Evolutionary conservation across 192 early-diverging fungal species (phyloP), one percentile per base, ranked within the genome.

Genomic region (Cetraspora pellucida): DNA sequence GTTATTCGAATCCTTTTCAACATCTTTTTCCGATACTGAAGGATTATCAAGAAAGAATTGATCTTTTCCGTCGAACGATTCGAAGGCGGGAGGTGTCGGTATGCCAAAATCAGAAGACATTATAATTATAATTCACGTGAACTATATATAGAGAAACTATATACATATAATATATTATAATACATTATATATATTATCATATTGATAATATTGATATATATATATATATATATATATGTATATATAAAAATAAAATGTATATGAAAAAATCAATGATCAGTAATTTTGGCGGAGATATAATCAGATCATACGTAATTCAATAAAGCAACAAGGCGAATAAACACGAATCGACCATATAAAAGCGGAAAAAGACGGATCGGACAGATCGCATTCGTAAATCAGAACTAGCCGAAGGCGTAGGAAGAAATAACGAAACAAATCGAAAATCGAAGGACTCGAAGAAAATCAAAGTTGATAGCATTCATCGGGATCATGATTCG

Each of bases 81-180:
- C 73, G 13, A 21, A 17, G 1, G 73, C 55, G 0, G 73, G 55
- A 10, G 73, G 73, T 1, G 73, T 75, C 23, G 73, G 73, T 60
- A 75, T 75, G 0, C 73, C 73, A 19, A 50, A 75, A 50, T 46
- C 43, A 17, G 73, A 25, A 16, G 58, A 5, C 25, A 61, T 27
- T 14, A 61, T 61, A 21, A 28, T 17, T 61, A 28, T 28, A 16
- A 16, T 61, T 61, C 25, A 28, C 28, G 37, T 37, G 37, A 37
- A 37, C 37, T 37, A 37, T 37, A 37, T 2, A 37, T 37, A 37
- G 3, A 37, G 7, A 37, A 60, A 28, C 7, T 21, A 23, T 28
- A 28, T 2, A 17, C 27, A 14, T 28, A 28, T 16, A 23, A 30
- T 61, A 28, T 61, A 7, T n/a, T 4, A 27, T 60, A n/a, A 55